Conservation (phyloP, 352 stramenopile genomes). For the Phytophthora pinifolia region DNA sequence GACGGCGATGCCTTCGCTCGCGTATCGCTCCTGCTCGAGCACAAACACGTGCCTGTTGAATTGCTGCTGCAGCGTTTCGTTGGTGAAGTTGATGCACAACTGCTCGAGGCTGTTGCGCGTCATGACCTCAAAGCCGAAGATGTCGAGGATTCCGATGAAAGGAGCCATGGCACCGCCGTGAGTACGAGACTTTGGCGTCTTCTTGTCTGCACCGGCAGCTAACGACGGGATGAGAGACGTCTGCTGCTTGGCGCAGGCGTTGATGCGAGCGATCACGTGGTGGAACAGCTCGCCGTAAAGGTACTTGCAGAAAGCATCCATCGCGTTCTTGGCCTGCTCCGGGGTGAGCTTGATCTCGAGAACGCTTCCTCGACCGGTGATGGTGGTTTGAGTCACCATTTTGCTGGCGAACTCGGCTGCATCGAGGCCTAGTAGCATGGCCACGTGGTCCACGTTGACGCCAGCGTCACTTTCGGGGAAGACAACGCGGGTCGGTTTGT, state of each 20-base stretch:
- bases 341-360: conserved; percentile 72
- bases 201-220: conserved; percentile 7
- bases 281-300: conserved; percentile 82
- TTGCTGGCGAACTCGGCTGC: conserved; percentile 68
- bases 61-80: conserved; percentile 89
- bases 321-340: conserved; percentile 76
- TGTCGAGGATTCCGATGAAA: conserved; percentile 90
- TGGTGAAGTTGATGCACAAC: conserved; percentile 92
- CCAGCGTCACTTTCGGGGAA: conserved; percentile 57
- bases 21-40: conserved; percentile 80
- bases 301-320: conserved; percentile 87
- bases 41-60: conserved; percentile 91
- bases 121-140: conserved; percentile 92
- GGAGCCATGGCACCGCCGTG: conserved; percentile 19
- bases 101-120: conserved; percentile 88
- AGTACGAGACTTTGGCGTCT: conserved; percentile 21
- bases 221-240: conserved; percentile 25
- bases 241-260: conserved; percentile 66
- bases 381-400: conserved; percentile 82
- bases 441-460: conserved; percentile 60
- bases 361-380: conserved; percentile 74
- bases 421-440: conserved; percentile 57
- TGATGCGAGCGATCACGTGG: conserved; percentile 76
- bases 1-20: conserved; percentile 70
- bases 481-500: conserved; percentile 42